These are phyloP conservation scores for Zygosaccharomyces pseudorouxii DNA, from an alignment of 805 yeast species.

Conservation along the genomic window DNA sequence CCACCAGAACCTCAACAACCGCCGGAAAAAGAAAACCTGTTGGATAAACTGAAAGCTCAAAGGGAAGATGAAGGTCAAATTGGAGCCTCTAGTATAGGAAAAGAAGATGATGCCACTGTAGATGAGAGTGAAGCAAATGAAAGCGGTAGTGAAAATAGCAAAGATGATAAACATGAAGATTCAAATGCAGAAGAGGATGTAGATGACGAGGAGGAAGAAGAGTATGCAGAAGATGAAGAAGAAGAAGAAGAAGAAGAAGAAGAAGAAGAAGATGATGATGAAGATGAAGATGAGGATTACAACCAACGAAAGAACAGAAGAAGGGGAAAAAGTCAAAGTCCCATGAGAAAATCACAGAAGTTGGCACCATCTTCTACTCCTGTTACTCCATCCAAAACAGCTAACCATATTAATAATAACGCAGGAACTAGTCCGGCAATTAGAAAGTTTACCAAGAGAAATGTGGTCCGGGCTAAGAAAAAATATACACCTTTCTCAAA, in stretches of 20 bases:
- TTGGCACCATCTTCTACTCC: constrained; percentile 5
- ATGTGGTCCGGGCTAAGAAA: constrained; percentile 31
- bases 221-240: neutral
- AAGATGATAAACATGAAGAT: constrained; percentile 3
- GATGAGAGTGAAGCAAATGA: neutral
- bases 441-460: constrained; percentile 33
- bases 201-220: constrained; percentile 10
- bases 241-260: constrained; percentile 2
- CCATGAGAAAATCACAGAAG: constrained; percentile 7
- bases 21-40: neutral
- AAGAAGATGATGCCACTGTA: constrained; percentile 2
- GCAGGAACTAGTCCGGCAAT: constrained; percentile 12
- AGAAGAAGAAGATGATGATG: constrained; percentile 2
- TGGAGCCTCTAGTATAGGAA: constrained; percentile 11
- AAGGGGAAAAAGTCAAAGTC: constrained; percentile 3
- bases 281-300: constrained; percentile 1
- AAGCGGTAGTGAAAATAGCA: neutral
- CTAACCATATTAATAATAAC: constrained; percentile 3
- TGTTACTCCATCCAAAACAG: constrained; percentile 7
- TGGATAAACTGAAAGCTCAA: neutral
- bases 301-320: constrained; percentile 6
- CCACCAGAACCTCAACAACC: neutral
- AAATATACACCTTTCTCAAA: constrained; percentile 31
- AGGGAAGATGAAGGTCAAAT: constrained; percentile 18
- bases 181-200: constrained; percentile 11